Percentiles rank a stretch among this genome's conserved stretches.
Evolutionary conservation across 176 grass and related monocot genomes (phyloP).

Genomic region (Bonia amplexicaulis): DNA sequence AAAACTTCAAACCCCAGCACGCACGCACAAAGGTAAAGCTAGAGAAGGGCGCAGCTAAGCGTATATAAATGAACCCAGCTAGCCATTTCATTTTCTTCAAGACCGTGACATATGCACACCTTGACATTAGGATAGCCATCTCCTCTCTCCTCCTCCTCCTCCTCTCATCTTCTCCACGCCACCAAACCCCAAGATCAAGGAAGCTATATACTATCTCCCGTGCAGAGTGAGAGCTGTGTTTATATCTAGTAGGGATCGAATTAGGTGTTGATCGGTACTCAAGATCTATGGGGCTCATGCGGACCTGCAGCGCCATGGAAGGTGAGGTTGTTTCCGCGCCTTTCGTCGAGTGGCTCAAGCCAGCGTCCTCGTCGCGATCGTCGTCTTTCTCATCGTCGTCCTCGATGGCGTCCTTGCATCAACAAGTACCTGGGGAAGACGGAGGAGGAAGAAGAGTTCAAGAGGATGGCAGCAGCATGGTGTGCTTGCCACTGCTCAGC

Average conservation of each 20-base stretch:
- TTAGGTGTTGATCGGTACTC: neutral
- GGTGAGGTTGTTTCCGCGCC: constrained; percentile 7
- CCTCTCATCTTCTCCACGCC: constrained; percentile 18
- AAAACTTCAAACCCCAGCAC: neutral
- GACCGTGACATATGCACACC: constrained; percentile 29
- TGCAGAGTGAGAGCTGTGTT: neutral
- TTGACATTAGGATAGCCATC: constrained; percentile 37
- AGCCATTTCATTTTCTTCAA: constrained; percentile 18
- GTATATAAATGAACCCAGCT: constrained; percentile 28
- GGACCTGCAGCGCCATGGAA: constrained; percentile 35
- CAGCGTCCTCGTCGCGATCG: neutral
- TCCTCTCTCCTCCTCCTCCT: neutral
- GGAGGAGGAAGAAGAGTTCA: neutral
- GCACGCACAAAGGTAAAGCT: constrained; percentile 17
- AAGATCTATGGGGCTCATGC: constrained; percentile 31
- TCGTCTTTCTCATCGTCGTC: constrained; percentile 3
- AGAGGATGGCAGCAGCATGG: neutral
- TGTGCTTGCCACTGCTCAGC: constrained; percentile 69
- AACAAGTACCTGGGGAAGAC: neutral
- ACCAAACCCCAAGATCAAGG: constrained; percentile 39
- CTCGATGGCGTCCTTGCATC: neutral
- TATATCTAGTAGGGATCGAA: neutral
- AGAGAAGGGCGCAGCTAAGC: neutral
- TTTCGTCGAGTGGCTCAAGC: constrained; percentile 59
- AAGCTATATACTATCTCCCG: neutral